Percentiles rank a stretch among this genome's conserved stretches.
Conservation (phyloP, 2,329 filamentous ascomycete species). For the Aureobasidium sp. region DNA sequence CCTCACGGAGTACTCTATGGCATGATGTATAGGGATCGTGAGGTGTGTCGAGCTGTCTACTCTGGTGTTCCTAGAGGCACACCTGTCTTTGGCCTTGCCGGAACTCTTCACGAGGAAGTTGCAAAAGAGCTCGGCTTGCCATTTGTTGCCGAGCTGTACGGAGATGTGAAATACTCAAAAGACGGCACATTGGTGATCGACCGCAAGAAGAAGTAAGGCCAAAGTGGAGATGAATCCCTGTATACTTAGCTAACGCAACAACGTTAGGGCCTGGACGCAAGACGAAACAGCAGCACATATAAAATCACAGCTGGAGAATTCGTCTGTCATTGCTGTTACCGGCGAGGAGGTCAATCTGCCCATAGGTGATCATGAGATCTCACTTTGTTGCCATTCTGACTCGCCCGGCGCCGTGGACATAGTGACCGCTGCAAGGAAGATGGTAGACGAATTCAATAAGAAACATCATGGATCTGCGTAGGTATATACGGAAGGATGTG, state of each 20-base stretch:
- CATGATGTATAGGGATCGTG: conserved; percentile 46
- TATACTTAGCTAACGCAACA: background rate
- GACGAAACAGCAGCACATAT: conserved; percentile 38
- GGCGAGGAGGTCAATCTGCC: conserved; percentile 37
- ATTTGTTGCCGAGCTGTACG: conserved; percentile 50
- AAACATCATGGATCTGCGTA: conserved; percentile 6
- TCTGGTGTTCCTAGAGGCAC: conserved; percentile 45
- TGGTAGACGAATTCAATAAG: conserved; percentile 37
- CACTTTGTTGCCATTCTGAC: conserved; percentile 40
- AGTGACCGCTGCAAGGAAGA: conserved; percentile 36
- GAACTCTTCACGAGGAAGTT: conserved; percentile 48
- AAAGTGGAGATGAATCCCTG: background rate
- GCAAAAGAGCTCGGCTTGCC: conserved; percentile 47
- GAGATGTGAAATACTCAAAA: conserved; percentile 49
- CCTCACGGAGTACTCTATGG: conserved; percentile 56
- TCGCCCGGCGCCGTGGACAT: conserved; percentile 40
- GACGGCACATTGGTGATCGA: conserved; percentile 49
- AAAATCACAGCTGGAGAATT: conserved; percentile 34
- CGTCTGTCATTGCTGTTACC: conserved; percentile 35
- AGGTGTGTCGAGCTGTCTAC: conserved; percentile 48
- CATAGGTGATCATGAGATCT: conserved; percentile 36
- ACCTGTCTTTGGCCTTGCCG: conserved; percentile 49
- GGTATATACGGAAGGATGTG: background rate
- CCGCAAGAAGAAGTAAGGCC: conserved; percentile 48
- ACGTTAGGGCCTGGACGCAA: conserved; percentile 33